Evolutionary conservation across 371 early-diverging fungal genomes (phyloP), one percentile per base, ranked within the genome.

Genomic region (Syncephalis plumigaleata): DNA sequence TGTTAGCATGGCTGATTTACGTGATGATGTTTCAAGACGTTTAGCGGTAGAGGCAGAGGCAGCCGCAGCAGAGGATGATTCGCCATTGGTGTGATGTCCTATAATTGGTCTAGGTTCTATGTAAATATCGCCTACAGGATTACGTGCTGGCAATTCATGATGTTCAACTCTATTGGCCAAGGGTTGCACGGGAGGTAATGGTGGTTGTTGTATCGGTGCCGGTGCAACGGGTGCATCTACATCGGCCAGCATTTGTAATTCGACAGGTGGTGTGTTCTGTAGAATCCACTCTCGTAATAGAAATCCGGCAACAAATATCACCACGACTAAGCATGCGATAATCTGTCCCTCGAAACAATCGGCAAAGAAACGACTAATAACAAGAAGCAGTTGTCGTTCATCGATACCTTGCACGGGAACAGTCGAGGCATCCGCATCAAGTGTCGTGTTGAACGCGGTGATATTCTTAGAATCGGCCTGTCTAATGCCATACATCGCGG

Each of bases 321-420:
- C 61, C 3, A 93, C 68, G 0, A 81, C 77, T 22, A 78, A 53
- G 25, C 77, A 68, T 1, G 85, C 80, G 39, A 91, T 79, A 25
- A 87, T 71, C 44, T 84, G 82, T 0, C 93, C 93, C 53, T 93
- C 88, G 46, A 89, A 76, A 38, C 87, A 84, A 57, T 90, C 89
- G 23, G 77, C 54, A 11, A 81, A 57, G 51, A 89, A 79, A 24
- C 64, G 58, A 43, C 83, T 81, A 55, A 47, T 3, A 47, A 38
- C 36, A 9, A 36, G 20, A 50, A 44, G 20, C 25, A 31, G 24
- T 46, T 11, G 39, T 36, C 18, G 27, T 24, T 45, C 23, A 40
- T 16, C 16, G 44, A 27, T 36, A 37, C 17, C 21, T 37, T 47
- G 25, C 11, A 44, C 22, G 21, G 16, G 22, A 4, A 1, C 25